Base-by-base conservation (phyloP, 192 early-diverging fungal genomes). In the Coemansia sp. region DNA sequence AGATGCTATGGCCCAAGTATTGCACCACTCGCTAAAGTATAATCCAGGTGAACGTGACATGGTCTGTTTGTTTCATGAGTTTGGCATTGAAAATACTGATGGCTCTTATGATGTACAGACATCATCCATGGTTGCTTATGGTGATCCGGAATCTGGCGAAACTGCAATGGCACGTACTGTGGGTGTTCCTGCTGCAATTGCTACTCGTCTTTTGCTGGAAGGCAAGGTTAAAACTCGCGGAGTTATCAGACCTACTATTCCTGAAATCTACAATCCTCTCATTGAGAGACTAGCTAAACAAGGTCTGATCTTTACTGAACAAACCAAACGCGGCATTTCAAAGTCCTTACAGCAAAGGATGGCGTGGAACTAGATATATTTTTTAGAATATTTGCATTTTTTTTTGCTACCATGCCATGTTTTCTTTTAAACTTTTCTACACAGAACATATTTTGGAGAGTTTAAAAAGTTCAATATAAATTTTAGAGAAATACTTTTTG, bases 1-100 rank as follows among this genome's bases (percentile, higher is more conserved):
- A 6, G 97, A 98, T 69, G 86, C 87, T 26, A 88, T 97, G 71
- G 94, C 94, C 55, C 69, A 77, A 6, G 71, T 94, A n/a, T 71
- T 98, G 50, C 87, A 94, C 53, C 67, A 81, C 23, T 87, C 90
- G 57, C 84, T 97, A 24, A 86, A 87, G 62, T 96, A 94, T 71
- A 73, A 73, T 4, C 67, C 82, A 2, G 84, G 83, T 23, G 97
- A 98, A 68, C 88, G 93, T 28, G 97, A 98, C 75, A 90, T 97
- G 88, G 90, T 95, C 22, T 89, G 88, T 55, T 78, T 99, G 87
- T 90, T 93, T 75, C 97, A 99, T 73, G 93, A 96, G 66, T 97
- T 99, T 83, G 92, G 89, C 4, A 85, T 96, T 2, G 78, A 90
- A 54, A 80, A 82, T 53, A 71, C 73, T n/a, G 79, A 87, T 48